phyloP scores from a whole-genome alignment of 1,284 basidiomycete species.

The Melampsora americana region DNA sequence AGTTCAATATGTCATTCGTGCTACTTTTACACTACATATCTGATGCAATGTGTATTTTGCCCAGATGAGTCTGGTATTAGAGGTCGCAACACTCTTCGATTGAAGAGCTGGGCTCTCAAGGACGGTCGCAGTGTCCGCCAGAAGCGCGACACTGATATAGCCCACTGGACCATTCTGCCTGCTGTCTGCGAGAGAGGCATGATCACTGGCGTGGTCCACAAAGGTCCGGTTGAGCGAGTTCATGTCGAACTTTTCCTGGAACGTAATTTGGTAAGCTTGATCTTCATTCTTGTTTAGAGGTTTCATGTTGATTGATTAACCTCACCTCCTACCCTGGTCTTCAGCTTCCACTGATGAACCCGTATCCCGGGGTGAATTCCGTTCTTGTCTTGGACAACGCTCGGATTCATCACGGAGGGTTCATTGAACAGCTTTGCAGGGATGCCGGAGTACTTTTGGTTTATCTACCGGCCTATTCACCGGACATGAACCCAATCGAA shows the following conservation, averaged over 20 bases:
- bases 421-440: no score
- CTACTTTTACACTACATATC: background rate
- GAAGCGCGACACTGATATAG: background rate
- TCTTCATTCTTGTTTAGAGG: background rate
- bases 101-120: no score
- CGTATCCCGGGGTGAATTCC: background rate
- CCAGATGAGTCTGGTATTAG: no score
- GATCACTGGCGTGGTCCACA: background rate
- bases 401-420: no score
- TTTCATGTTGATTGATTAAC: background rate
- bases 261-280: background rate
- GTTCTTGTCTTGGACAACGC: no score
- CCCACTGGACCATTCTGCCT: background rate
- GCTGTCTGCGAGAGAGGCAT: background rate
- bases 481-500: constrained; percentile 25
- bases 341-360: background rate
- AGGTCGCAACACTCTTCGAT: no score
- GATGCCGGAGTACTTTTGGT: no score
- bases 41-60: background rate
- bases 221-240: background rate
- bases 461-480: constrained; percentile 11
- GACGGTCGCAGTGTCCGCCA: no score
- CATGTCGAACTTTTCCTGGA: background rate
- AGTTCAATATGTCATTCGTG: background rate
- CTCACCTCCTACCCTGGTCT: no score